Conservation (phyloP, 345 rosid genomes). For the Abelmoschus esculentus region DNA sequence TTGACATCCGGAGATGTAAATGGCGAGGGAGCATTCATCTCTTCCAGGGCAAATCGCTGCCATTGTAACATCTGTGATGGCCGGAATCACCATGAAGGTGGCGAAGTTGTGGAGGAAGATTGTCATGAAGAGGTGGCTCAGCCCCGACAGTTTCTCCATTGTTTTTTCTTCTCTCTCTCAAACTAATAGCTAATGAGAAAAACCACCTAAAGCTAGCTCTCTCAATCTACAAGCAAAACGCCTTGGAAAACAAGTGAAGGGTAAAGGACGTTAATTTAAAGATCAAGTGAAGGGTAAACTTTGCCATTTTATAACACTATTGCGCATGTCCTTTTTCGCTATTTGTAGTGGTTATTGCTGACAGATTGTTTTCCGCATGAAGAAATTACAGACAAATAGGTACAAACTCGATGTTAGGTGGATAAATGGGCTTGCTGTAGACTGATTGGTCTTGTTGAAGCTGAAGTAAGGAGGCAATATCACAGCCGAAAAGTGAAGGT, state of each 20-base stretch:
- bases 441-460: background rate
- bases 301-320: background rate
- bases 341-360: background rate
- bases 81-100: constrained; percentile 42
- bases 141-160: constrained; percentile 27
- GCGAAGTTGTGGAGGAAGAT: constrained; percentile 41
- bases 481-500: background rate
- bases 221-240: background rate
- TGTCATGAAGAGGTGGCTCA: constrained; percentile 45
- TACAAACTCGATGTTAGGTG: background rate
- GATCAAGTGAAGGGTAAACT: constrained; percentile 12
- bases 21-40: constrained; percentile 55
- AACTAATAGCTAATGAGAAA: background rate
- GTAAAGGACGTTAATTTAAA: constrained; percentile 15
- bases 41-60: constrained; percentile 48
- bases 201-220: background rate
- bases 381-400: constrained; percentile 9
- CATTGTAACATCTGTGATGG: constrained; percentile 60
- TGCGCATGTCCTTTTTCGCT: background rate
- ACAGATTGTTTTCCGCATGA: background rate
- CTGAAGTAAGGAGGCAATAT: background rate
- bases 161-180: background rate
- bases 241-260: constrained; percentile 5
- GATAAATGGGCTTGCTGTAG: background rate
- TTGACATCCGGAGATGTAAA: constrained; percentile 50